Conservation (phyloP, 1,284 basidiomycete genomes). For the Ustilago xerochloae region DNA sequence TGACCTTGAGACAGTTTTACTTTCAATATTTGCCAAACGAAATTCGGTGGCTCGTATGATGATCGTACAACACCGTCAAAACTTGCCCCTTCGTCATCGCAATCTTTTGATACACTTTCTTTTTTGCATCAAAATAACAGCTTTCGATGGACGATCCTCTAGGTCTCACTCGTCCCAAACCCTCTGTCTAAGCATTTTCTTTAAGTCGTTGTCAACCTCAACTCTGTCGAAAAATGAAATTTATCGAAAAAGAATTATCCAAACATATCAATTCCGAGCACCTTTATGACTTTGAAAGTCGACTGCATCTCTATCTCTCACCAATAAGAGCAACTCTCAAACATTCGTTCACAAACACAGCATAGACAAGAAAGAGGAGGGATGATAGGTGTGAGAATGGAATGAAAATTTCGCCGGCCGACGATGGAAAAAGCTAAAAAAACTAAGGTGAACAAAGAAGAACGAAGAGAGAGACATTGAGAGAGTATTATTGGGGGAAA, state of each 20-base stretch:
- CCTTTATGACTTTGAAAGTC: no score
- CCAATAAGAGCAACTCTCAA: neutral
- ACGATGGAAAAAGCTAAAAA: neutral
- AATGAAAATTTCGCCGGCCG: constrained; percentile 7
- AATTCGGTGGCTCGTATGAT: no score
- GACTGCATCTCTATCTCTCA: no score
- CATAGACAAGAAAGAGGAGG: neutral
- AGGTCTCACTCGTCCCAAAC: constrained; percentile 7
- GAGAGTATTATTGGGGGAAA: no score
- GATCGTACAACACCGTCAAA: no score
- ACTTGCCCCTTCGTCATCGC: neutral
- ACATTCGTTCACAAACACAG: neutral
- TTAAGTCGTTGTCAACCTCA: no score
- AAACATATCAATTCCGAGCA: no score
- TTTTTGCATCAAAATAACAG: neutral
- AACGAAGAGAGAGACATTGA: neutral
- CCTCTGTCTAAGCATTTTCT: neutral
- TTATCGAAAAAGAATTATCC: no score
- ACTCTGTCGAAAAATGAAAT: no score
- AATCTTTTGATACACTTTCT: neutral
- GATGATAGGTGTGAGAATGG: no score
- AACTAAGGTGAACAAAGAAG: neutral
- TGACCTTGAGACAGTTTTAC: neutral
- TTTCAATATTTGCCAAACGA: no score
- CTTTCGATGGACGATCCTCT: constrained; percentile 32